Evolutionary conservation across 2,329 filamentous ascomycete genomes (phyloP).

Genomic region (Sporothrix mexicana): DNA sequence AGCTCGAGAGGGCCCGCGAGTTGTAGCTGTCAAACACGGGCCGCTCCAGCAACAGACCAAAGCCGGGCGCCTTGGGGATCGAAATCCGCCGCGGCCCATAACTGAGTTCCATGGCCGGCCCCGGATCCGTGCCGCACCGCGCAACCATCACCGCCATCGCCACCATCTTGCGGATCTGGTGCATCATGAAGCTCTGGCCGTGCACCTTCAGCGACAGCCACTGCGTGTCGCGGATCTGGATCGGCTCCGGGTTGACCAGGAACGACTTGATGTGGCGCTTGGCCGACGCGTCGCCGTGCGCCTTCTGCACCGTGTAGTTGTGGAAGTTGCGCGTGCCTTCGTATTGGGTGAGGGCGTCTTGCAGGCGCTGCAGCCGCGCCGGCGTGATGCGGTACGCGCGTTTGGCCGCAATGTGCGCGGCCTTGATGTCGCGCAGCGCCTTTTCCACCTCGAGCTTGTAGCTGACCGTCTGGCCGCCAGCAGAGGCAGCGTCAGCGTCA

Average conservation of each 20-base stretch:
- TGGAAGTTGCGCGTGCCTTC: slow-evolving; percentile 89
- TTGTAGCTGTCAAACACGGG: slow-evolving; percentile 95
- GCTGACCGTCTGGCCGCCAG: background rate
- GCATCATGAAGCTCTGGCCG: slow-evolving; percentile 99
- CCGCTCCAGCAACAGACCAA: slow-evolving; percentile 86
- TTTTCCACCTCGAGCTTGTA: slow-evolving; percentile 57
- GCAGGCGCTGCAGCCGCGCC: slow-evolving; percentile 73
- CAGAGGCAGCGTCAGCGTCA: too few relatives aligned
- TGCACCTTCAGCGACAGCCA: slow-evolving; percentile 97
- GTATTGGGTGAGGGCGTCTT: slow-evolving; percentile 75
- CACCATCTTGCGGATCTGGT: slow-evolving; percentile 99
- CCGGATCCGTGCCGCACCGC: slow-evolving; percentile 78
- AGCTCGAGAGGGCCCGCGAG: slow-evolving; percentile 66
- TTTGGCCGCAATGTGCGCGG: slow-evolving; percentile 81
- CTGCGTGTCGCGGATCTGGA: slow-evolving; percentile 88
- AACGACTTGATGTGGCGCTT: slow-evolving; percentile 95
- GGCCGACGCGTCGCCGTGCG: slow-evolving; percentile 77
- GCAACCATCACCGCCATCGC: slow-evolving; percentile 86
- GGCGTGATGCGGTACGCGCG: slow-evolving; percentile 80
- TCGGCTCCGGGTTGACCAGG: slow-evolving; percentile 73
- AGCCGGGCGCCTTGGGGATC: slow-evolving; percentile 90
- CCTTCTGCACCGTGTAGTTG: slow-evolving; percentile 96
- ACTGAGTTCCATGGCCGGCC: slow-evolving; percentile 72
- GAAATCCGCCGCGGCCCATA: slow-evolving; percentile 76
- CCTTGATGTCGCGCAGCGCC: slow-evolving; percentile 76